Percentiles rank a stretch among this genome's conserved stretches.
phyloP scores from a whole-genome alignment of 257 asterid genomes.

The Leonotis leonurus region DNA sequence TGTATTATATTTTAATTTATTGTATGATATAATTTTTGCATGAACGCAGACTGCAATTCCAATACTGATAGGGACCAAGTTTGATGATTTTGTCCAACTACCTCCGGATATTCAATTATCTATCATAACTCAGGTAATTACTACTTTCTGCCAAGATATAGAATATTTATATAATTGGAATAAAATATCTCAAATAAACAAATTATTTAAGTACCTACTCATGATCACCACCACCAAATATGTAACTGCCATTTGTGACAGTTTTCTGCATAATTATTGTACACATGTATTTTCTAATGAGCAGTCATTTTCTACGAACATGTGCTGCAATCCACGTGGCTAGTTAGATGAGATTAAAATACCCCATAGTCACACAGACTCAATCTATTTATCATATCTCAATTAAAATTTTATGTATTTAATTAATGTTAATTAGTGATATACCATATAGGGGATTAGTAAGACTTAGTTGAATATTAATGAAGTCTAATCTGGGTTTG shows the following conservation, averaged over 20 bases:
- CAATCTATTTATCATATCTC: background rate
- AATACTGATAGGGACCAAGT: conserved; percentile 73
- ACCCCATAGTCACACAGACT: background rate
- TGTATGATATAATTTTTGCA: no score
- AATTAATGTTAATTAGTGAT: no score
- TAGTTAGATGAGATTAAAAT: background rate
- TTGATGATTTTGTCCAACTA: conserved; percentile 70
- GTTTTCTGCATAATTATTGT: background rate
- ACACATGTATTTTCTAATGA: background rate
- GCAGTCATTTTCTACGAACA: conserved; percentile 8
- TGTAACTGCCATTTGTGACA: background rate
- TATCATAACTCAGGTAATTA: conserved; percentile 57
- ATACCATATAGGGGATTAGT: no score
- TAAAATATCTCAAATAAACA: background rate
- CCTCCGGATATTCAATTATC: conserved; percentile 76
- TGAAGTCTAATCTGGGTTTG: no score
- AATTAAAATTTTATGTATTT: no score
- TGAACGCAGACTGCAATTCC: conserved; percentile 72
- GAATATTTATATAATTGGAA: background rate
- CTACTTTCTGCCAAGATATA: background rate
- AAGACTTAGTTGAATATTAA: no score
- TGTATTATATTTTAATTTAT: no score
- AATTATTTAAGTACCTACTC: background rate
- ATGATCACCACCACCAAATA: background rate
- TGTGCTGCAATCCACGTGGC: conserved; percentile 10